Percentiles rank a stretch among this genome's conserved stretches.
Evolutionary conservation across 1,139 yeast genomes (phyloP).

Genomic region (Candida pseudocylindracea): DNA sequence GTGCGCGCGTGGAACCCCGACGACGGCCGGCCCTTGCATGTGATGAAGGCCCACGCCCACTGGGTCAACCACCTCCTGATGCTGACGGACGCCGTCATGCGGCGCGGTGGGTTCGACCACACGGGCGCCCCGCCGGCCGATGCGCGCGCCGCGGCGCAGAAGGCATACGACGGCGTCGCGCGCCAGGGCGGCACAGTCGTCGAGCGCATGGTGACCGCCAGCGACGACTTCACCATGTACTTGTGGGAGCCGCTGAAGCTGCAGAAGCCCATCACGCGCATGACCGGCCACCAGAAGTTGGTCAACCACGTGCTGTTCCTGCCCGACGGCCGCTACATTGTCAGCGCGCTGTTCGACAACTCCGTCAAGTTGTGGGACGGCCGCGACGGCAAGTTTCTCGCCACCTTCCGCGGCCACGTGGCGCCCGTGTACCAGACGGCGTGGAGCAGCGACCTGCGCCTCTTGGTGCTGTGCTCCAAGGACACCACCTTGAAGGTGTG

Average conservation of each 20-base stretch:
- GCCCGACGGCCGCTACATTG: constrained; percentile 84
- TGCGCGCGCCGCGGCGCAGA: constrained; percentile 13
- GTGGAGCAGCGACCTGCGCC: constrained; percentile 90
- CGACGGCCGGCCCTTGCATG: too few species aligned
- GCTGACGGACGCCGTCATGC: constrained; percentile 71
- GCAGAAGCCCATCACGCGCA: constrained; percentile 66
- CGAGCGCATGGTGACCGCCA: constrained; percentile 83
- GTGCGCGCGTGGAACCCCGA: constrained; percentile 66
- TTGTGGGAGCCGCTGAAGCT: constrained; percentile 82
- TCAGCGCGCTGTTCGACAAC: constrained; percentile 89
- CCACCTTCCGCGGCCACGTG: constrained; percentile 91
- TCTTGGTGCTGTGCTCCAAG: constrained; percentile 82
- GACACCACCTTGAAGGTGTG: constrained; percentile 95
- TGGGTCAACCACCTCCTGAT: constrained; percentile 93
- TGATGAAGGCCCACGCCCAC: constrained; percentile 64
- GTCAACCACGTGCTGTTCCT: constrained; percentile 93
- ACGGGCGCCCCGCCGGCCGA: constrained; percentile 9
- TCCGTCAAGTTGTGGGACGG: constrained; percentile 96
- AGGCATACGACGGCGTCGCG: constrained; percentile 59
- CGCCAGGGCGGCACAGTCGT: constrained; percentile 40
- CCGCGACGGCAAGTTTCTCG: constrained; percentile 66
- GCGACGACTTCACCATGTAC: constrained; percentile 96
- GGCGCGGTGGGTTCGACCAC: constrained; percentile 68
- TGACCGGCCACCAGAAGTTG: constrained; percentile 95
- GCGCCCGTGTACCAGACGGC: constrained; percentile 98